Conservation (phyloP, 179 eudicot species). For the Beta lomatogona region DNA sequence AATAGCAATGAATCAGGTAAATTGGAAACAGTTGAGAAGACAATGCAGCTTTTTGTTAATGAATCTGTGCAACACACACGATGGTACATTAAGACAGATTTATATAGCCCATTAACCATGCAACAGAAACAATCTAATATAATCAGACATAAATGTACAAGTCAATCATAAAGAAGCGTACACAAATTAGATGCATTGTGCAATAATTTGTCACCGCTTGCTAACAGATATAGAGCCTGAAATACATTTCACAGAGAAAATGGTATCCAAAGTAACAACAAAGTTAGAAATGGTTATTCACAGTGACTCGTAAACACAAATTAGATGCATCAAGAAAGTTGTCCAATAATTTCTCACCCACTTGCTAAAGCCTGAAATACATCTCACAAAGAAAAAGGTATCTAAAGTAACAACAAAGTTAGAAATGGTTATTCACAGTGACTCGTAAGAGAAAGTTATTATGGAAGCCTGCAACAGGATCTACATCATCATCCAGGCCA, state of each 20-base stretch:
- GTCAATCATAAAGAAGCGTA: background rate
- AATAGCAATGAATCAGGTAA: too few species aligned
- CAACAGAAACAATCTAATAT: background rate
- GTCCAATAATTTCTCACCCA: background rate
- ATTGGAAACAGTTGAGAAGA: too few species aligned
- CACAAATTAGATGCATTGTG: too few species aligned
- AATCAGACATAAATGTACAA: background rate
- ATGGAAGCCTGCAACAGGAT: background rate
- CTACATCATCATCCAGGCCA: background rate
- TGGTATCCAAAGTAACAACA: background rate
- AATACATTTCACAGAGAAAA: conserved; percentile 15
- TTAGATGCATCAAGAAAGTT: too few species aligned
- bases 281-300: conserved; percentile 28
- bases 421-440: conserved; percentile 28
- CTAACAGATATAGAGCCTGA: background rate
- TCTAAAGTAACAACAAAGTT: background rate
- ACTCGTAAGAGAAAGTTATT: background rate
- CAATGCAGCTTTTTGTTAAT: too few species aligned
- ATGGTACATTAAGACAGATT: background rate
- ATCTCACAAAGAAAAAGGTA: conserved; percentile 10
- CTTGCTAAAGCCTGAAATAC: background rate
- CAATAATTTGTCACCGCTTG: background rate
- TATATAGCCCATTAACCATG: background rate
- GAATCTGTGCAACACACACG: too few species aligned
- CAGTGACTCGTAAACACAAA: background rate